A percentile compares a stretch with the other conserved stretches of the same genome.
Evolutionary conservation across 2,329 filamentous ascomycete genomes (phyloP).

Genomic region (Monilinia fructigena): DNA sequence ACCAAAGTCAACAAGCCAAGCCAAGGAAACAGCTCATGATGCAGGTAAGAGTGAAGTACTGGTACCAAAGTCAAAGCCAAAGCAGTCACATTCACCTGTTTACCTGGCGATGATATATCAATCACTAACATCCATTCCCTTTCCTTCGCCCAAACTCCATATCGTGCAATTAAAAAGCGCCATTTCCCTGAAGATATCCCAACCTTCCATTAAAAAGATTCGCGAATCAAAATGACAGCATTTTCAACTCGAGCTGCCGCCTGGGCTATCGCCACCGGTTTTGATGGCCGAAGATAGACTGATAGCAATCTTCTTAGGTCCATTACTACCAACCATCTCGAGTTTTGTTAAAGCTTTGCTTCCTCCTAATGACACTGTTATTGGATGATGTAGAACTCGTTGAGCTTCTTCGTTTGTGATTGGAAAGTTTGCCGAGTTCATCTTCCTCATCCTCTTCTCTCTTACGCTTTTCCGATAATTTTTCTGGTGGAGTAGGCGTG

Average conservation of each 20-base stretch:
- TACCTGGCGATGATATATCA: constrained; percentile 1
- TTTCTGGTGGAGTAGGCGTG: constrained; percentile 62
- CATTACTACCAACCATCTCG: constrained; percentile 44
- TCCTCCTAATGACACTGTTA: constrained; percentile 42
- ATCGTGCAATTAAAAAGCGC: constrained; percentile 20
- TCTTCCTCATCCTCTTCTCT: constrained; percentile 94
- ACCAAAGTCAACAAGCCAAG: constrained; percentile 7
- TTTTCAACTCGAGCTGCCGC: constrained; percentile 21
- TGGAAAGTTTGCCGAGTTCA: constrained; percentile 78
- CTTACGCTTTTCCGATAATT: constrained; percentile 82
- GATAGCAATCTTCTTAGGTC: constrained; percentile 55
- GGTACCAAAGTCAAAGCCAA: constrained; percentile 7
- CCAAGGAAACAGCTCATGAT: constrained; percentile 12
- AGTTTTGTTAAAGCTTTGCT: constrained; percentile 47
- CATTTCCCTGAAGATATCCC: constrained; percentile 11
- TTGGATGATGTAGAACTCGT: constrained; percentile 42
- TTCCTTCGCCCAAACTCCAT: constrained; percentile 19
- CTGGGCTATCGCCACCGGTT: constrained; percentile 36
- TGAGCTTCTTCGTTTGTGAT: constrained; percentile 58
- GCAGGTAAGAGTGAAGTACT: background rate
- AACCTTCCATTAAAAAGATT: constrained; percentile 4
- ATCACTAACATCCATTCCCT: constrained; percentile 13
- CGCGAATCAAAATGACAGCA: constrained; percentile 2
- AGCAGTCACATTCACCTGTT: background rate
- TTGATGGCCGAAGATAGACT: constrained; percentile 50